A percentile compares a stretch with the other conserved stretches of the same genome.
Evolutionary conservation across 2,329 filamentous ascomycete genomes (phyloP).

Genomic region (Pseudogymnoascus sp.): DNA sequence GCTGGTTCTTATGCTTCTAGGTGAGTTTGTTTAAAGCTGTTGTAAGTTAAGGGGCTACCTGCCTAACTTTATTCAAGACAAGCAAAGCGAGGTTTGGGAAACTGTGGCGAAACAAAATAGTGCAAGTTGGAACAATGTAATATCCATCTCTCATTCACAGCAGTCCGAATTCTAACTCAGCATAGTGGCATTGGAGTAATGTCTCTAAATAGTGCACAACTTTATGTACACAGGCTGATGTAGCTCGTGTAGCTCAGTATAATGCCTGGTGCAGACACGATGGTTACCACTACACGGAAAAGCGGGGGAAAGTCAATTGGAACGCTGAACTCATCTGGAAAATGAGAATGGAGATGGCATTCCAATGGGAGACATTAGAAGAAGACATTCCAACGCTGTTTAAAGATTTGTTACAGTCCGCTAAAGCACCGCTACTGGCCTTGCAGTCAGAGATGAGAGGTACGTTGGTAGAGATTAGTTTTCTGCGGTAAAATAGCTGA

Average conservation of each 20-base stretch:
- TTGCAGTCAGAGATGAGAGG: conserved; percentile 17
- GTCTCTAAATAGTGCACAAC: not conserved
- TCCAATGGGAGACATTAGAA: conserved; percentile 28
- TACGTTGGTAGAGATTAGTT: not conserved
- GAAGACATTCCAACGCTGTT: conserved; percentile 25
- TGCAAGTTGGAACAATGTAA: conserved; percentile 13
- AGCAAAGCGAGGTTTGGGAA: conserved; percentile 18
- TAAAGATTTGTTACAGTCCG: conserved; percentile 16
- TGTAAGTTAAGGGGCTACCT: not conserved
- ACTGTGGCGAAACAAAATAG: conserved; percentile 12
- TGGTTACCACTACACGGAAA: conserved; percentile 22
- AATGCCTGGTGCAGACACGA: conserved; percentile 30
- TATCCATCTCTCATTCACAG: conserved; percentile 12
- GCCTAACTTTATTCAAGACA: conserved; percentile 16
- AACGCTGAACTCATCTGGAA: conserved; percentile 32
- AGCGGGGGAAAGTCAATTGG: conserved; percentile 24
- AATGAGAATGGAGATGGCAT: conserved; percentile 29
- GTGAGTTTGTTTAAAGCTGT: conserved; percentile 15
- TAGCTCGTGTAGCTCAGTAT: conserved; percentile 25
- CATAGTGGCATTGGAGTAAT: conserved; percentile 22
- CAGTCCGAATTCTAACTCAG: conserved; percentile 14
- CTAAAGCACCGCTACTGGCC: conserved; percentile 14
- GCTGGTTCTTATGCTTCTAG: conserved; percentile 16
- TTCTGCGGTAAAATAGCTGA: not conserved
- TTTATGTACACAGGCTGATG: not conserved